Evolutionary conservation across 1,284 basidiomycete species (phyloP).

Genomic region (Melampsora medusae): DNA sequence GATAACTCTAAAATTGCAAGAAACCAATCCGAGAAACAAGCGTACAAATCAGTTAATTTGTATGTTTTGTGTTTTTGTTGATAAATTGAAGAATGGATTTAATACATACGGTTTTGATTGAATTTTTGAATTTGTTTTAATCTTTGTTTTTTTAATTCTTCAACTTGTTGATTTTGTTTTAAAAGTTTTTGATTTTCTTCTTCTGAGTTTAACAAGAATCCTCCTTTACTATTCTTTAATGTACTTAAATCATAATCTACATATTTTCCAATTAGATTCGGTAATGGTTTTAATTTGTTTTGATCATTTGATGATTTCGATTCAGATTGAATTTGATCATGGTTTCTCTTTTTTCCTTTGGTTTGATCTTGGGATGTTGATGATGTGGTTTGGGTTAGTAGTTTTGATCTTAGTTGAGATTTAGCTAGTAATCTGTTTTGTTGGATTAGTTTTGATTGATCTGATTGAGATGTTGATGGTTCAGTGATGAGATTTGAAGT

Average conservation of each 20-base stretch:
- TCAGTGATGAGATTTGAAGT: too few species aligned
- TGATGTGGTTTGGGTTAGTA: neutral
- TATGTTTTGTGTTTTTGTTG: neutral
- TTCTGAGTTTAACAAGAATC: constrained; percentile 80
- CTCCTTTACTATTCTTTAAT: constrained; percentile 71
- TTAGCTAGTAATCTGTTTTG: neutral
- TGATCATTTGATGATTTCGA: neutral
- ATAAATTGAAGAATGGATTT: too few species aligned
- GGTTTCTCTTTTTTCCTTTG: too few species aligned
- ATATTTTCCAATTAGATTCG: constrained; percentile 31
- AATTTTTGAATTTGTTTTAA: constrained; percentile 47
- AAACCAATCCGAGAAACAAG: too few species aligned
- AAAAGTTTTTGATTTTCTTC: constrained; percentile 52
- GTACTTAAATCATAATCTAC: constrained; percentile 42
- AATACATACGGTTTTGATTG: neutral
- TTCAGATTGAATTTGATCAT: too few species aligned
- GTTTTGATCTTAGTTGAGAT: neutral
- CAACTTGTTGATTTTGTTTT: constrained; percentile 49
- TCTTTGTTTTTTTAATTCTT: constrained; percentile 49
- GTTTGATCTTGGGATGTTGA: too few species aligned
- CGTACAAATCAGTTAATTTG: too few species aligned
- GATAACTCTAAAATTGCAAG: constrained; percentile 2
- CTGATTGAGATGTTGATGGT: neutral
- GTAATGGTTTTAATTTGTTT: constrained; percentile 31
- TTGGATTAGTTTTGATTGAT: neutral